Conservation (phyloP, 495 filamentous ascomycete genomes). For the Penicillium odoratum region DNA sequence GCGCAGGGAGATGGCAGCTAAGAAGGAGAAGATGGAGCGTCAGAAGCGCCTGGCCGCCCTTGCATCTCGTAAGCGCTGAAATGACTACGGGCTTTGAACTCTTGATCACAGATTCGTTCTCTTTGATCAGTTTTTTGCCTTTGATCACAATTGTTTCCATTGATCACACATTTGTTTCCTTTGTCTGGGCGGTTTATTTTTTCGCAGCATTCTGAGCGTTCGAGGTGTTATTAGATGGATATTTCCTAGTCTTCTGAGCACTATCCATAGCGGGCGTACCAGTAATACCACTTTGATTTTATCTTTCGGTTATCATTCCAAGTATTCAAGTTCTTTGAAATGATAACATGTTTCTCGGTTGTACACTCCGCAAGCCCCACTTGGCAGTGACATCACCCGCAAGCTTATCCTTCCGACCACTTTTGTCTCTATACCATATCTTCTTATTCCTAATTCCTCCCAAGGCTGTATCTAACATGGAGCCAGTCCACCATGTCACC, state of each 20-base stretch:
- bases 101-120: neutral
- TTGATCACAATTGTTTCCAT: constrained; percentile 16
- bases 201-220: constrained; percentile 38
- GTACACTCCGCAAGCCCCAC: constrained; percentile 31
- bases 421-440: neutral
- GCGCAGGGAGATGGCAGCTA: constrained; percentile 52
- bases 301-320: constrained; percentile 1
- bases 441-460: neutral
- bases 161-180: constrained; percentile 19
- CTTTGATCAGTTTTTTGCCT: neutral
- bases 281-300: constrained; percentile 25
- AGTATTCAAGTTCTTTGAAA: neutral
- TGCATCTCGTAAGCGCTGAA: constrained; percentile 40
- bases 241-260: constrained; percentile 19
- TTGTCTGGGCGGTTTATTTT: constrained; percentile 15
- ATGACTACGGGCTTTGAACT: neutral
- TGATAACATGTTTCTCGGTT: neutral
- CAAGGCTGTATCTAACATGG: constrained; percentile 26
- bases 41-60: constrained; percentile 51
- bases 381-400: constrained; percentile 45
- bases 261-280: constrained; percentile 32
- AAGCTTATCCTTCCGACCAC: constrained; percentile 16
- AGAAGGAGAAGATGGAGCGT: constrained; percentile 57
- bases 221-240: constrained; percentile 33
- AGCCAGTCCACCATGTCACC: constrained; percentile 50